Evolutionary conservation across 2,329 filamentous ascomycete species (phyloP).

Genomic region (Cordyceps pruinosa): DNA sequence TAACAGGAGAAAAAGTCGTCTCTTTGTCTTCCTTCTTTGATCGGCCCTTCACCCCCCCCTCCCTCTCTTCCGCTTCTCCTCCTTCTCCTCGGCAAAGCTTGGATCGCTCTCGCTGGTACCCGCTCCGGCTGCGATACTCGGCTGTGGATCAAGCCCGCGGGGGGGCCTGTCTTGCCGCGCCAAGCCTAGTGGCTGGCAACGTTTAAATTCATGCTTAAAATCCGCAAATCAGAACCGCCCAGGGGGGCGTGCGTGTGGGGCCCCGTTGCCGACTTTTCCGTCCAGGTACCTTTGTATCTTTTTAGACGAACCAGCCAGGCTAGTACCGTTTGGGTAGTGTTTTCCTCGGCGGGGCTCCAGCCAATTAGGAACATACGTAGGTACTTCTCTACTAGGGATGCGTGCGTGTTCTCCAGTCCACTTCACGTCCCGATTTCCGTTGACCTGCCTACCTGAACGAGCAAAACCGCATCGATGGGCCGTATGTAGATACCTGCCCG

Average conservation of each 20-base stretch:
- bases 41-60: rapidly evolving
- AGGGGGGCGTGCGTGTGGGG: neutral
- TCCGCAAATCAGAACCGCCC: conserved; percentile 16
- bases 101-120: neutral
- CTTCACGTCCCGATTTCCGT: too few species aligned
- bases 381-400: too few species aligned
- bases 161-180: conserved; percentile 21
- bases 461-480: neutral
- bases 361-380: too few species aligned
- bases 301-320: neutral
- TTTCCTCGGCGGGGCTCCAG: too few species aligned
- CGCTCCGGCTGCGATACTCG: neutral
- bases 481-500: too few species aligned
- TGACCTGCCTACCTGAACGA: neutral
- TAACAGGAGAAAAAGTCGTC: neutral
- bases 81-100: neutral
- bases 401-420: too few species aligned
- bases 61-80: neutral
- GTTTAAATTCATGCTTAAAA: conserved; percentile 47
- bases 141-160: neutral
- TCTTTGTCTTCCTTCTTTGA: neutral
- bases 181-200: conserved; percentile 40
- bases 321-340: neutral
- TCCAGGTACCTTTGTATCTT: conserved; percentile 8
- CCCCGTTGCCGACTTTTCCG: conserved; percentile 12